Conservation (phyloP, 1,139 yeast genomes). For the Lizanozyma gosingica region DNA sequence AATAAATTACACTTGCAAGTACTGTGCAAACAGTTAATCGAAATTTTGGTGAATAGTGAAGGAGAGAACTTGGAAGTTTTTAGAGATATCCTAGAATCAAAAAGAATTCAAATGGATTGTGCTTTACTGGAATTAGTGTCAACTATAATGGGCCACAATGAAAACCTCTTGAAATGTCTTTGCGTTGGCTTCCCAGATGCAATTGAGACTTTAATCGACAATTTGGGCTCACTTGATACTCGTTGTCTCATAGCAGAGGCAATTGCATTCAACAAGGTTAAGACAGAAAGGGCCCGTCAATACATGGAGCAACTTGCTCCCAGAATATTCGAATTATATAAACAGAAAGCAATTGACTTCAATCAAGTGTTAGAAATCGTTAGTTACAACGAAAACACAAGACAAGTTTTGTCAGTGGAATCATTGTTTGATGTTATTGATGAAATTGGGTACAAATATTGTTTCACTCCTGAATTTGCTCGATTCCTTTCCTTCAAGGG, state of each 20-base stretch:
- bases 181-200: not conserved
- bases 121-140: not conserved
- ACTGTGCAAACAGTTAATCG: not conserved
- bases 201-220: not conserved
- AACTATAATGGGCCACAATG: not conserved
- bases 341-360: slow-evolving; percentile 1
- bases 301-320: not conserved
- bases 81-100: not conserved
- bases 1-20: no score
- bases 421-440: slow-evolving; percentile 5
- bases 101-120: not conserved
- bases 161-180: not conserved
- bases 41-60: not conserved
- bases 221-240: not conserved
- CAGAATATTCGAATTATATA: no score
- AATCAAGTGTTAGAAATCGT: slow-evolving; percentile 2
- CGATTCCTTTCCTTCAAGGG: slow-evolving; percentile 6
- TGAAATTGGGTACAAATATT: slow-evolving; percentile 9
- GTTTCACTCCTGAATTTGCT: slow-evolving; percentile 19
- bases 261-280: not conserved
- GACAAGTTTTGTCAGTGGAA: slow-evolving; percentile 5
- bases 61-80: not conserved
- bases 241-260: not conserved
- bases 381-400: slow-evolving; percentile 2
- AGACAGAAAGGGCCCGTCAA: not conserved